Base-by-base conservation (phyloP, 2,329 filamentous ascomycete genomes). In the Dryadomyces sulphureus region DNA sequence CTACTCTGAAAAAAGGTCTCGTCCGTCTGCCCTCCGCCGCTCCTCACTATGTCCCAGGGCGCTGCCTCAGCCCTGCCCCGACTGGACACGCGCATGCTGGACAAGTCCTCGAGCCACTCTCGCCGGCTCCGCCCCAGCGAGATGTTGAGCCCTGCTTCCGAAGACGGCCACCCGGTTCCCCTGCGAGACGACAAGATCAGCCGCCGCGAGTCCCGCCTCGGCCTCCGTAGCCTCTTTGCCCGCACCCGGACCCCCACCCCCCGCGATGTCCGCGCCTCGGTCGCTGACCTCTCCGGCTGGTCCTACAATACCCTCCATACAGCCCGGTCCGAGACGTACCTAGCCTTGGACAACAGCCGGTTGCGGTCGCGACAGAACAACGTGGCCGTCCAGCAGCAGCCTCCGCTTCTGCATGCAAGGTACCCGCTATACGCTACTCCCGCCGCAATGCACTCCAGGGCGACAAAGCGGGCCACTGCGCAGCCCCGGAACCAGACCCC, bases 141-240 rank as follows among this genome's bases (percentile, higher is more conserved):
- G 51, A 55, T 65, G 27, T 4, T 12, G 9, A 53, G 57, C 9
- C 46, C 57, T 20, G 48, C 53, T 21, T 48, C 50, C 27, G 57
- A 53, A 46, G 56, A 62, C 50, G 62, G 64, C 47, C 60, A 60
- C 41, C 62, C 65, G 24, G 53, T 68, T 5, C 65, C 69, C 12
- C 51, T 72, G 47, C 67, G 68, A 38, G 52, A 59, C 7, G 63
- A 56, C 4, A 72, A 65, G 52, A 53, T 65, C 21, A 57, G 55
- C 46, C 67, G 62, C 55, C 62, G 72, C 50, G 72, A 75, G 49
- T 76, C 73, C 16, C 69, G 64, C 48, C 54, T 75, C 43, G 72
- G 68, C 4, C 56, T 77, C 42, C 63, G 69, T 45, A 68, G 60
- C 50, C 62, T 78, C 8, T 77, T 78, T 17, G 14, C 43, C 7